These are phyloP conservation scores for Quercus ilex DNA, from an alignment of 306 rosid species.

Conservation along the genomic window DNA sequence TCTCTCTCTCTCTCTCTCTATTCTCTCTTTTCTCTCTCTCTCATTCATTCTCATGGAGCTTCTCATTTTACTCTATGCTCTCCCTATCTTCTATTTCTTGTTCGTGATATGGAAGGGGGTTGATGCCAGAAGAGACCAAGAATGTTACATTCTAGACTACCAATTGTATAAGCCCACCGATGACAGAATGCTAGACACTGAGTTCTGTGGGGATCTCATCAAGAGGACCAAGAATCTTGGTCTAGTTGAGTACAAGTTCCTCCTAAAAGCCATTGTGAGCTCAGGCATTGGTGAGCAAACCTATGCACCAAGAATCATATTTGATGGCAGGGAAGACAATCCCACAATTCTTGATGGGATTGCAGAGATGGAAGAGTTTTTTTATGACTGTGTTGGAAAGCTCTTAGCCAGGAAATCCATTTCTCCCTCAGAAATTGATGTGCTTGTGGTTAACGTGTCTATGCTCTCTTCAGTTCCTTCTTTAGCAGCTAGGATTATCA, in stretches of 20 bases:
- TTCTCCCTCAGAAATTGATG: conserved; percentile 63
- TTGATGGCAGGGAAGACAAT: conserved; percentile 43
- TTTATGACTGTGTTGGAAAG: conserved; percentile 46
- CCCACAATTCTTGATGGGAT: conserved; percentile 49
- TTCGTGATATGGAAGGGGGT: conserved; percentile 53
- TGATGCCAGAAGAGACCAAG: conserved; percentile 42
- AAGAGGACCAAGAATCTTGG: conserved; percentile 47
- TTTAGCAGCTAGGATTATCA: conserved; percentile 49
- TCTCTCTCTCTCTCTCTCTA: background rate
- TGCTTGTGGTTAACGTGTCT: conserved; percentile 78
- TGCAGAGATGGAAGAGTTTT: conserved; percentile 77
- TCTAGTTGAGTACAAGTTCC: conserved; percentile 62
- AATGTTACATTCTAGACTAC: conserved; percentile 76
- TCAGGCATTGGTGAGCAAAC: conserved; percentile 95
- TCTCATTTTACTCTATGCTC: conserved; percentile 32
- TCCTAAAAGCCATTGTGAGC: conserved; percentile 82
- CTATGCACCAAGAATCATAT: conserved; percentile 66
- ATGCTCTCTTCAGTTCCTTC: conserved; percentile 64
- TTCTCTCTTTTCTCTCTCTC: background rate
- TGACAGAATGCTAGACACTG: conserved; percentile 68
- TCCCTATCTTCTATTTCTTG: conserved; percentile 35
- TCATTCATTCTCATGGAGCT: conserved; percentile 45
- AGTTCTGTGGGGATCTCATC: conserved; percentile 50
- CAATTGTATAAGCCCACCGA: conserved; percentile 66
- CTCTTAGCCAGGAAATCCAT: conserved; percentile 45